These are phyloP conservation scores for Nemania sp. DNA, from an alignment of 2,329 filamentous ascomycete species.

Conservation along the genomic window DNA sequence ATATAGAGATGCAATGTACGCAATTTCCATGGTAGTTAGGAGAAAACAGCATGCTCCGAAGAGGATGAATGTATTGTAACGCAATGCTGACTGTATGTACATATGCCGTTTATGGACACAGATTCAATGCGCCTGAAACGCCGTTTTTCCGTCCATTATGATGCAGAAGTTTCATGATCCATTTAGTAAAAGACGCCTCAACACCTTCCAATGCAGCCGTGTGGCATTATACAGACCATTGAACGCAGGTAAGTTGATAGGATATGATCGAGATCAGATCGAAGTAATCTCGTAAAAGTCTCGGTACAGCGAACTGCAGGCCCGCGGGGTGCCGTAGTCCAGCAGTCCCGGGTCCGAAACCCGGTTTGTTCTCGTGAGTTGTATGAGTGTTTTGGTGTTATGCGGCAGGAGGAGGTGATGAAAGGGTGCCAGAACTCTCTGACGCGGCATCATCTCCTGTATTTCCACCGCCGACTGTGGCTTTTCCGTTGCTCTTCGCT, in stretches of 20 bases:
- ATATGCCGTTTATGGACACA: conserved; percentile 30
- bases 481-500: conserved; percentile 53
- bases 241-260: conserved; percentile 17
- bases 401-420: conserved; percentile 54
- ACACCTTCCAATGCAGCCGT: conserved; percentile 36
- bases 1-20: conserved; percentile 13
- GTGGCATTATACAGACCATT: conserved; percentile 32
- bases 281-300: not conserved
- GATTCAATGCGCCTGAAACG: conserved; percentile 24
- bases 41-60: not conserved
- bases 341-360: not conserved
- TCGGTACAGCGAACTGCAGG: not conserved
- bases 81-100: conserved; percentile 29
- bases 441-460: conserved; percentile 52
- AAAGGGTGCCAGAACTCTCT: conserved; percentile 60
- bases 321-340: too few species aligned
- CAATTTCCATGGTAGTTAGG: not conserved
- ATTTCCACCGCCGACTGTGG: conserved; percentile 31
- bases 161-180: conserved; percentile 32
- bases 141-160: conserved; percentile 26
- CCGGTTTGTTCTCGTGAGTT: not conserved
- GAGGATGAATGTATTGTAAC: conserved; percentile 14
- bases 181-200: conserved; percentile 26
- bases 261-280: not conserved
- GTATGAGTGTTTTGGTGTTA: conserved; percentile 16